phyloP scores from a whole-genome alignment of 2,329 filamentous ascomycete genomes.

The Calonectria hawksworthii region DNA sequence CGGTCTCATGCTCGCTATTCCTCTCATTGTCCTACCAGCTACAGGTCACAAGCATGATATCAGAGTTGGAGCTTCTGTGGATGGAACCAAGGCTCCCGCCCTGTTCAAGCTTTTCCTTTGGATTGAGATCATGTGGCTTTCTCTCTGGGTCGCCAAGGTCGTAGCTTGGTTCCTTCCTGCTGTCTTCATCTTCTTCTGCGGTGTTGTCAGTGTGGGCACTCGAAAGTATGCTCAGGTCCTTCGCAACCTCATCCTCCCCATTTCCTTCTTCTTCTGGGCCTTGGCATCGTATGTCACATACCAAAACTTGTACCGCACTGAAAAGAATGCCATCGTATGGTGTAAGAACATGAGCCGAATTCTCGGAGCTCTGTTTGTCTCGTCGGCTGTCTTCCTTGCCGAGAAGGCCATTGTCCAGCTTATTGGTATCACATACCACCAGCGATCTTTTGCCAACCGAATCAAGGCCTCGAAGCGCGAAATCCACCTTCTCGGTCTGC shows the following conservation, averaged over 20 bases:
- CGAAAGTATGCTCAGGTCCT: conserved; percentile 79
- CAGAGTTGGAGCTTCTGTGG: conserved; percentile 29
- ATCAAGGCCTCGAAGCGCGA: conserved; percentile 94
- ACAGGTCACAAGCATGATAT: conserved; percentile 49
- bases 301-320: conserved; percentile 63
- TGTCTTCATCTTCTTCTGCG: conserved; percentile 77
- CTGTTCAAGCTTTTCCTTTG: conserved; percentile 76
- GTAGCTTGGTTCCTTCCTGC: conserved; percentile 72
- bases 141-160: conserved; percentile 77
- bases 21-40: conserved; percentile 69
- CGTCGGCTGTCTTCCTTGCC: conserved; percentile 78
- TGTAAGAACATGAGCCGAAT: conserved; percentile 73
- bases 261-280: conserved; percentile 79
- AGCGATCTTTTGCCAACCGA: conserved; percentile 83
- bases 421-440: conserved; percentile 88
- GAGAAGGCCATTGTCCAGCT: conserved; percentile 86
- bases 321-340: conserved; percentile 61
- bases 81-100: conserved; percentile 51
- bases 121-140: conserved; percentile 78
- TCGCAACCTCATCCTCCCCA: conserved; percentile 73
- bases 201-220: conserved; percentile 77
- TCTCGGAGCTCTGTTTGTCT: conserved; percentile 76
- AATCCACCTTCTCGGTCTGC: conserved; percentile 82
- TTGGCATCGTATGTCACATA: conserved; percentile 75
- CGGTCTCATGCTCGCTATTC: conserved; percentile 71